Conservation (phyloP, 352 stramenopile species). For the Discostella stelligera region DNA sequence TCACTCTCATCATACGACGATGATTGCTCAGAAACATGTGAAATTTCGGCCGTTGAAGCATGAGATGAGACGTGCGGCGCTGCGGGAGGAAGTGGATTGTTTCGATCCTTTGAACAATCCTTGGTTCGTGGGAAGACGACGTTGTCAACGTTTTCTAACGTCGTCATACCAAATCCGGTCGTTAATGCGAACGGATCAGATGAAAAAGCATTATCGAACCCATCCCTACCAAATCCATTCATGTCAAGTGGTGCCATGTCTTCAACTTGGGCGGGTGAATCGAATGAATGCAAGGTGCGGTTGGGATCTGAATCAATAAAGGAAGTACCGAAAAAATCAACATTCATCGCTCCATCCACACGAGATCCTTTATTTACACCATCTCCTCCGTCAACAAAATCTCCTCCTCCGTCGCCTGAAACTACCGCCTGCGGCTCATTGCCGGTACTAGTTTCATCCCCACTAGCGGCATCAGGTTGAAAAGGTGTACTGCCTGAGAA, state of each 20-base stretch:
- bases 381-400: not conserved
- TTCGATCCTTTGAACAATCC: not conserved
- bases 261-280: not conserved
- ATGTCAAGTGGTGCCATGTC: not conserved
- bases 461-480: not conserved
- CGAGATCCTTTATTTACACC: not conserved
- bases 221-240: not conserved
- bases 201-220: not conserved
- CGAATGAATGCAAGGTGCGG: not conserved
- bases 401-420: not conserved
- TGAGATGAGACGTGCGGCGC: not conserved
- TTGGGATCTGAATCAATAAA: not conserved
- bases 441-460: not conserved
- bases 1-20: constrained; percentile 2
- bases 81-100: not conserved
- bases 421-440: not conserved
- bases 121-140: not conserved
- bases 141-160: not conserved
- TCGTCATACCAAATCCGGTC: not conserved
- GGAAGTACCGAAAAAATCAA: not conserved
- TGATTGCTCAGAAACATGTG: not conserved
- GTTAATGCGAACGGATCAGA: not conserved
- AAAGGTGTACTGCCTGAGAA: not conserved
- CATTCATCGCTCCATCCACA: not conserved
- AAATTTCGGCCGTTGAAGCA: not conserved